A percentile compares a stretch with the other conserved stretches of the same genome.
Conservation (phyloP, 2,329 filamentous ascomycete species). For the Delphinella strobiligena region DNA sequence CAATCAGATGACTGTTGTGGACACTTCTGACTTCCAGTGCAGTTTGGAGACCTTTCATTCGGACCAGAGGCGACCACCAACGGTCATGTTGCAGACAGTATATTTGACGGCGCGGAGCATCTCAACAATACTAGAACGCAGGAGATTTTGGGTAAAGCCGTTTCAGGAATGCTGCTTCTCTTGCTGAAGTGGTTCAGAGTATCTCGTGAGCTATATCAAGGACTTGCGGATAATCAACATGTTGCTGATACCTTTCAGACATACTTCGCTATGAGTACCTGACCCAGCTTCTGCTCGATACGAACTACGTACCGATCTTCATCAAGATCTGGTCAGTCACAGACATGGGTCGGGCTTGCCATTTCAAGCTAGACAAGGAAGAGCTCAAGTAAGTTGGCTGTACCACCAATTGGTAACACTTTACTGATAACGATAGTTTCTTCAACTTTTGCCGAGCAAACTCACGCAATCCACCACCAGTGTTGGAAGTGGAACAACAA, state of each 20-base stretch:
- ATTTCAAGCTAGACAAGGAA: conserved; percentile 69
- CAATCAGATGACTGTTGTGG: too few species aligned
- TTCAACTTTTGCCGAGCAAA: conserved; percentile 77
- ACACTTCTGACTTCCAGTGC: conserved; percentile 47
- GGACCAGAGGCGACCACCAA: too few species aligned
- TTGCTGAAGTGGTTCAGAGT: conserved; percentile 93
- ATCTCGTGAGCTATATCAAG: conserved; percentile 54
- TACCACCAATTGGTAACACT: background rate
- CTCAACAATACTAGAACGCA: conserved; percentile 68
- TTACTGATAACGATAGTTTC: conserved; percentile 47
- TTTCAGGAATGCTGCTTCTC: conserved; percentile 79
- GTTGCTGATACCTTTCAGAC: conserved; percentile 40
- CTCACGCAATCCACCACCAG: conserved; percentile 36
- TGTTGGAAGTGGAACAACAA: background rate
- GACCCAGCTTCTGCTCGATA: conserved; percentile 84
- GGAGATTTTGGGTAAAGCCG: conserved; percentile 82
- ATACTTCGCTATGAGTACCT: conserved; percentile 93
- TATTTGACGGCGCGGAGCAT: conserved; percentile 47
- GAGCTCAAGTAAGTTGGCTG: conserved; percentile 55
- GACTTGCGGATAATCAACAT: conserved; percentile 9
- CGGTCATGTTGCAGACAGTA: conserved; percentile 15
- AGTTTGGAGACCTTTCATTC: conserved; percentile 3
- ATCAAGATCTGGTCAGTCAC: conserved; percentile 90
- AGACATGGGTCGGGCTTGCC: conserved; percentile 81
- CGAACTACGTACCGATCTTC: conserved; percentile 85